Conservation (phyloP, 768 basidiomycete species). For the Leccinum fibrillosum region DNA sequence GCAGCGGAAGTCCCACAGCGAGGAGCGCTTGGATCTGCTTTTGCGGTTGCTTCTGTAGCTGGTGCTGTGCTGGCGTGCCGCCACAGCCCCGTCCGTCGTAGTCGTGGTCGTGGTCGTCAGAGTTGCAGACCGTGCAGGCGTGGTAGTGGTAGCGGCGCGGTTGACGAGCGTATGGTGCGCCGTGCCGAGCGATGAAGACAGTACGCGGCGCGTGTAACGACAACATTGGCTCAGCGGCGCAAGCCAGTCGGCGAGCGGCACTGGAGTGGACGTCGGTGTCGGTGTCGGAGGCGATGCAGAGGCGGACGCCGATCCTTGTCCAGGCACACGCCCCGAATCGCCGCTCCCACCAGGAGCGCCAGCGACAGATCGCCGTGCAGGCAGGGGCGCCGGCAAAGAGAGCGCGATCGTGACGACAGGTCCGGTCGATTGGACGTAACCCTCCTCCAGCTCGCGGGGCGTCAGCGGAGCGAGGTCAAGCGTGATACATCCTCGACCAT, state of each 20-base stretch:
- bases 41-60: slow-evolving; percentile 8
- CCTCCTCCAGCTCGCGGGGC: slow-evolving; percentile 35
- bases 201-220: slow-evolving; percentile 42
- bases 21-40: slow-evolving; percentile 39
- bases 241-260: slow-evolving; percentile 34
- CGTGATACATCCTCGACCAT: slow-evolving; percentile 32
- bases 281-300: background rate
- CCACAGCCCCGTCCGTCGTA: background rate
- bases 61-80: background rate
- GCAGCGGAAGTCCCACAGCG: slow-evolving; percentile 51
- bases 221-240: slow-evolving; percentile 52
- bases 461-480: slow-evolving; percentile 53
- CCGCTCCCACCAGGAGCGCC: background rate
- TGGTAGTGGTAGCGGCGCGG: slow-evolving; percentile 3
- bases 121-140: background rate
- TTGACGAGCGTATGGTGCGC: slow-evolving; percentile 22
- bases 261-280: background rate
- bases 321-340: background rate
- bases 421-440: slow-evolving; percentile 32
- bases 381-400: slow-evolving; percentile 25
- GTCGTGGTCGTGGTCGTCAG: background rate
- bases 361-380: background rate
- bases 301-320: background rate
- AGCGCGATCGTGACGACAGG: slow-evolving; percentile 36
- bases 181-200: slow-evolving; percentile 36